Evolutionary conservation across 768 basidiomycete genomes (phyloP), one percentile per base, ranked within the genome.

Genomic region (Imleria badia): DNA sequence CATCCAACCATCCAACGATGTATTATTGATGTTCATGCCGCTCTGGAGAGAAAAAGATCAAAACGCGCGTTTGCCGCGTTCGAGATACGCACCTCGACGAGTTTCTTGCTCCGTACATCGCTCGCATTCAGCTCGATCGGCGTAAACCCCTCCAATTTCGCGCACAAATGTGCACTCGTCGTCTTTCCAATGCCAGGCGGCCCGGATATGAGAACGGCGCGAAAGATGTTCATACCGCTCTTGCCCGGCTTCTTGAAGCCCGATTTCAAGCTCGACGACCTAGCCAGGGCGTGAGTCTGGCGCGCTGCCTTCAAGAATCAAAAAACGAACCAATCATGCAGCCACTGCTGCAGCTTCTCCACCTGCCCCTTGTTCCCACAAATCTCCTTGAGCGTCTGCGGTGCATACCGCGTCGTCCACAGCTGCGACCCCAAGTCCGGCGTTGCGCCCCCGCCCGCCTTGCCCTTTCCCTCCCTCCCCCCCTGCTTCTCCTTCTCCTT

Each of bases 101-200:
- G 83, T 72, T 96, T 97, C 78, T 98, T 98, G 69, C 94, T 98
- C 55, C 97, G 77, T 2, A 90, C 80, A 63, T 98, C 97, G 71
- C 94, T 96, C 2, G 97, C 97, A 65, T 99, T 99, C 54, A 98
- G 76, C 66, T 99, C 97, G 54, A 99, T 91, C 1, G 95, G 89
- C 3, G 87, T 91, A 61, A 88, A 97, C 0, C 95, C 96, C 29
- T 82, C 91, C n/a, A 91, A 72, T 65, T 90, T 89, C 2, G 95
- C 95, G 61, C 89, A 88, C 29, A 99, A 67, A 72, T 99, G 97
- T 3, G 96, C 97, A 56, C 89, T 88, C 1, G 94, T 97, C 5
- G 97, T 99, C 76, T 98, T 99, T 22, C 96, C 97, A 48, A 98
- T 97, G 9, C 97, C 97, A 15, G 97, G 97, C 2, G 95, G 84